phyloP scores from a whole-genome alignment of 345 rosid genomes.

The Combretum micranthum region DNA sequence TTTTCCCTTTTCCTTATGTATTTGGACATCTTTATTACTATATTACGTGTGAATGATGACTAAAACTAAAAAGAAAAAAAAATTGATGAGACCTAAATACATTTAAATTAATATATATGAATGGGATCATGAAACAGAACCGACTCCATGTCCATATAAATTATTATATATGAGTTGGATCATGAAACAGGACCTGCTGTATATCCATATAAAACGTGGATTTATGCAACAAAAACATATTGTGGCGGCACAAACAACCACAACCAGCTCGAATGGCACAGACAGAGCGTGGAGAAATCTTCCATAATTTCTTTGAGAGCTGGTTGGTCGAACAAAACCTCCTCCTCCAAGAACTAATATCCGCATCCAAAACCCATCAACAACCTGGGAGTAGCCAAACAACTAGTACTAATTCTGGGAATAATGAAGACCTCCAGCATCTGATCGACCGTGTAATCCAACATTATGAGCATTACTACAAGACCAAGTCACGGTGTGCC shows the following conservation, averaged over 20 bases:
- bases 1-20: no score
- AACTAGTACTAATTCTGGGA: background rate
- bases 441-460: conserved; percentile 21
- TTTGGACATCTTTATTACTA: no score
- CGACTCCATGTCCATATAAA: background rate
- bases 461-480: conserved; percentile 41
- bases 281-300: conserved; percentile 14
- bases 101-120: no score
- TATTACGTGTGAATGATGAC: no score
- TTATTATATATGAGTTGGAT: no score
- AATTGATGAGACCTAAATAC: no score
- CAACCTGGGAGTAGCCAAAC: no score
- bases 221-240: no score
- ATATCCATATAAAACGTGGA: no score
- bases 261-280: background rate
- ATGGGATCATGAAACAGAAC: background rate
- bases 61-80: no score
- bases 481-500: conserved; percentile 24
- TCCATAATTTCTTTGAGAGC: conserved; percentile 28
- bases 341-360: conserved; percentile 21
- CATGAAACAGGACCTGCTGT: no score
- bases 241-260: background rate
- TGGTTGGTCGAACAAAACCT: conserved; percentile 38
- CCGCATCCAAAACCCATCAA: conserved; percentile 18
- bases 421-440: background rate